phyloP scores from a whole-genome alignment of 148 eudicot genomes.

The Fallopia convolvulus region DNA sequence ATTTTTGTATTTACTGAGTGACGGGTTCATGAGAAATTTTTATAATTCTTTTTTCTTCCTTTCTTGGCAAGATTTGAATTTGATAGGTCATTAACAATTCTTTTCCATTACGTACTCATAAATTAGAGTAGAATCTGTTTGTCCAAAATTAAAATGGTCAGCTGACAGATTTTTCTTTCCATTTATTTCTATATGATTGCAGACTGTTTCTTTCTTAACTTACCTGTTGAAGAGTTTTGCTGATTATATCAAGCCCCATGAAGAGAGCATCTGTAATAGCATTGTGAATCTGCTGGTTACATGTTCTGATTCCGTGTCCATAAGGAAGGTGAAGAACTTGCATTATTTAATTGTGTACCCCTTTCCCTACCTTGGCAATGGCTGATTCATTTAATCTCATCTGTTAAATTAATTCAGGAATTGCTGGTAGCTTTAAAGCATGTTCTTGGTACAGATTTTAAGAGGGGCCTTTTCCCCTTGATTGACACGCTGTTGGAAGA shows the following conservation, averaged over 20 bases:
- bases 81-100: not conserved
- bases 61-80: not conserved
- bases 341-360: not conserved
- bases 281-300: slow-evolving; percentile 94
- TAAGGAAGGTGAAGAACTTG: slow-evolving; percentile 54
- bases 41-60: not conserved
- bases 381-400: not conserved
- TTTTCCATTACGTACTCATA: not conserved
- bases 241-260: slow-evolving; percentile 87
- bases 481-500: slow-evolving; percentile 93
- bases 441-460: slow-evolving; percentile 94
- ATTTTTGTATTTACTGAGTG: not conserved
- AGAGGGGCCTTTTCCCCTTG: slow-evolving; percentile 90
- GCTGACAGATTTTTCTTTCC: not conserved
- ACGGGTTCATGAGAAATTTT: not conserved
- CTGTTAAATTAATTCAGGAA: slow-evolving; percentile 42
- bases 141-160: not conserved
- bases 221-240: slow-evolving; percentile 92
- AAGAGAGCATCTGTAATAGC: slow-evolving; percentile 97
- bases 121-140: not conserved
- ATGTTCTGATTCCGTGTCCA: slow-evolving; percentile 95
- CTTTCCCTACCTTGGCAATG: not conserved
- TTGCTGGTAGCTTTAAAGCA: slow-evolving; percentile 86
- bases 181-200: slow-evolving; percentile 24
- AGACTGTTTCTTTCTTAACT: slow-evolving; percentile 95